Percentiles rank a stretch among this genome's conserved stretches.
Evolutionary conservation across 371 early-diverging fungal species (phyloP).

Genomic region (Mucor sp.): DNA sequence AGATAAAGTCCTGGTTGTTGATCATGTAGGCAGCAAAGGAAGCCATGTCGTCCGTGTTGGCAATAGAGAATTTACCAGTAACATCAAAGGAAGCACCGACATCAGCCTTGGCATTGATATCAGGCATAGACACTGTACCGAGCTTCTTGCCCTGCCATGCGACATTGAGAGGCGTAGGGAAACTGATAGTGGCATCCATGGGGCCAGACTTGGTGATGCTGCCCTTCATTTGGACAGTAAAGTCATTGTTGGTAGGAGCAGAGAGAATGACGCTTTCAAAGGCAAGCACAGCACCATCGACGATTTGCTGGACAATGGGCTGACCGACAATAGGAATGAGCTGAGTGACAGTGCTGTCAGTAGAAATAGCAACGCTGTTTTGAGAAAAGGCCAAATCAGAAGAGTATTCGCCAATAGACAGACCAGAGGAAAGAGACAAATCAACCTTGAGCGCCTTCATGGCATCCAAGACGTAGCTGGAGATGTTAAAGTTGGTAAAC

Average conservation of each 20-base stretch:
- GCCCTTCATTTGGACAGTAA: slow-evolving; percentile 61
- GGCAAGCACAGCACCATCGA: slow-evolving; percentile 52
- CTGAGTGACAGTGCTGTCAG: slow-evolving; percentile 47
- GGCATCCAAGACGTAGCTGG: slow-evolving; percentile 50
- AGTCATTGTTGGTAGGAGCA: slow-evolving; percentile 45
- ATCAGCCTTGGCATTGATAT: slow-evolving; percentile 45
- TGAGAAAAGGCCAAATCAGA: slow-evolving; percentile 53
- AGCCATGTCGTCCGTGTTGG: slow-evolving; percentile 47
- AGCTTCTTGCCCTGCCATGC: slow-evolving; percentile 52
- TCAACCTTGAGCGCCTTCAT: slow-evolving; percentile 57
- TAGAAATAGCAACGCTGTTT: slow-evolving; percentile 43
- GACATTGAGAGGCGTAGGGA: slow-evolving; percentile 52
- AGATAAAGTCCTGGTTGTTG: slow-evolving; percentile 54
- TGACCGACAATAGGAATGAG: slow-evolving; percentile 62
- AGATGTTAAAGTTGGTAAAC: slow-evolving; percentile 52
- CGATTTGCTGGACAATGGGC: slow-evolving; percentile 60
- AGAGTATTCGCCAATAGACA: slow-evolving; percentile 56
- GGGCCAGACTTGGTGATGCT: slow-evolving; percentile 61
- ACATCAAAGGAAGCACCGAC: slow-evolving; percentile 52
- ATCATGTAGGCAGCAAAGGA: slow-evolving; percentile 59
- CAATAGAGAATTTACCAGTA: slow-evolving; percentile 47
- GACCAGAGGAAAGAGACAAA: slow-evolving; percentile 49
- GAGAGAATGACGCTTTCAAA: slow-evolving; percentile 54
- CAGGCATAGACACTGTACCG: slow-evolving; percentile 55
- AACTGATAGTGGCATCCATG: slow-evolving; percentile 60